A percentile compares a stretch with the other conserved stretches of the same genome.
phyloP scores from a whole-genome alignment of 2,329 filamentous ascomycete species.

The Remersonia thermophila region DNA sequence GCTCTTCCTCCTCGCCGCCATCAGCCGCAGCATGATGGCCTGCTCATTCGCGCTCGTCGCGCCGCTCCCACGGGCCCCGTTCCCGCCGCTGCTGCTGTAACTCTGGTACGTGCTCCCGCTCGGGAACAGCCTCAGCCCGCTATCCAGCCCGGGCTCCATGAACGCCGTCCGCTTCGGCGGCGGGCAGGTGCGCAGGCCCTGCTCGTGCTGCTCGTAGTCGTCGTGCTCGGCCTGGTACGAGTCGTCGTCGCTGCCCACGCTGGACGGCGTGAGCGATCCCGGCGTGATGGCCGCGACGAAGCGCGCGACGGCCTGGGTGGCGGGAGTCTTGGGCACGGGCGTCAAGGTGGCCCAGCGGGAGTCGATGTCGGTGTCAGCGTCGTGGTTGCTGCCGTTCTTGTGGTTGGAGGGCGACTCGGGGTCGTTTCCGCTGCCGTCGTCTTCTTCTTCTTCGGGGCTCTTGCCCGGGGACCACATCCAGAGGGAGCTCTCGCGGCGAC shows the following conservation, averaged over 20 bases:
- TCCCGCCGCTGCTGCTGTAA: too few relatives aligned
- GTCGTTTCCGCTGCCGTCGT: constrained; percentile 20
- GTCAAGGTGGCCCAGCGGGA: constrained; percentile 32
- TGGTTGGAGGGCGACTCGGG: neutral
- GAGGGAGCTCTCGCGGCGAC: constrained; percentile 27
- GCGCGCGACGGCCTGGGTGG: constrained; percentile 40
- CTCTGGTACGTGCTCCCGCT: too few relatives aligned
- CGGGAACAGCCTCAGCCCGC: too few relatives aligned
- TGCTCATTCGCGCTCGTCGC: constrained; percentile 38
- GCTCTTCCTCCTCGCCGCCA: constrained; percentile 64
- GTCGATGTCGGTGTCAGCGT: constrained; percentile 29
- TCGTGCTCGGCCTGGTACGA: constrained; percentile 18
- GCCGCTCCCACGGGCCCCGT: too few relatives aligned
- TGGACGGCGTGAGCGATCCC: constrained; percentile 11
- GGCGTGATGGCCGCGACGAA: constrained; percentile 39
- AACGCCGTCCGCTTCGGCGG: constrained; percentile 33
- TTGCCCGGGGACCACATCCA: constrained; percentile 46
- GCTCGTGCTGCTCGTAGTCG: constrained; percentile 15
- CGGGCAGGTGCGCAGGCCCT: constrained; percentile 38
- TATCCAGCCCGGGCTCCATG: constrained; percentile 15
- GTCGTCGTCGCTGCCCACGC: neutral
- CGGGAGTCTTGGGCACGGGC: constrained; percentile 45
- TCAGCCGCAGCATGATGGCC: constrained; percentile 47
- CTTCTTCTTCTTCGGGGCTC: constrained; percentile 19
- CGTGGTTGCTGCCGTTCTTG: constrained; percentile 26